These are phyloP conservation scores for Parathielavia hyrcaniae DNA, from an alignment of 495 filamentous ascomycete genomes.

Conservation along the genomic window DNA sequence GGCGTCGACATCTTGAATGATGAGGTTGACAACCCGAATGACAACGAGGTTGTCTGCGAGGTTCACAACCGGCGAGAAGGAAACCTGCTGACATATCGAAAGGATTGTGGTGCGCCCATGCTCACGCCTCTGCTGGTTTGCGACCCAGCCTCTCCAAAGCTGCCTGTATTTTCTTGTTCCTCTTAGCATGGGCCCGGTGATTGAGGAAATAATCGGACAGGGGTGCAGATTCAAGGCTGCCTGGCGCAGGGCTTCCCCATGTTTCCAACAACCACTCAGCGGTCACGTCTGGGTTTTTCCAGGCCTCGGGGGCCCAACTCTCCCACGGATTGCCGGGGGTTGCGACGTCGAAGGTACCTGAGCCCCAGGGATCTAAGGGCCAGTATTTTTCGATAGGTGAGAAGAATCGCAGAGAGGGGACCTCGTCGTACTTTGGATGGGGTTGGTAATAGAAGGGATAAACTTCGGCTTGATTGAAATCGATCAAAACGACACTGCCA, in stretches of 20 bases:
- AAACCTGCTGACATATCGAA: no score
- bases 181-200: not conserved
- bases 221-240: not conserved
- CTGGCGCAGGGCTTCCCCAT: not conserved
- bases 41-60: no score
- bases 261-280: constrained; percentile 7
- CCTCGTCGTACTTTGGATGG: not conserved
- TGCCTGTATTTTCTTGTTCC: not conserved
- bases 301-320: not conserved
- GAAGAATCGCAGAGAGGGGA: not conserved
- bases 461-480: constrained; percentile 3
- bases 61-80: no score
- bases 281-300: not conserved
- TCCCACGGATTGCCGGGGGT: not conserved
- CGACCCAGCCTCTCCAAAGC: constrained; percentile 1
- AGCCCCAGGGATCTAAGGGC: no score
- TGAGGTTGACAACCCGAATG: no score
- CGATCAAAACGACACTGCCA: not conserved
- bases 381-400: constrained; percentile 4
- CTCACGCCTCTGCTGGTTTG: constrained; percentile 4
- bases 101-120: no score
- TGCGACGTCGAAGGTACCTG: no score
- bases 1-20: no score
- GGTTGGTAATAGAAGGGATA: not conserved
- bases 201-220: not conserved